Conservation (phyloP, 1,284 basidiomycete species). For the Sanghuangporus weigelae region DNA sequence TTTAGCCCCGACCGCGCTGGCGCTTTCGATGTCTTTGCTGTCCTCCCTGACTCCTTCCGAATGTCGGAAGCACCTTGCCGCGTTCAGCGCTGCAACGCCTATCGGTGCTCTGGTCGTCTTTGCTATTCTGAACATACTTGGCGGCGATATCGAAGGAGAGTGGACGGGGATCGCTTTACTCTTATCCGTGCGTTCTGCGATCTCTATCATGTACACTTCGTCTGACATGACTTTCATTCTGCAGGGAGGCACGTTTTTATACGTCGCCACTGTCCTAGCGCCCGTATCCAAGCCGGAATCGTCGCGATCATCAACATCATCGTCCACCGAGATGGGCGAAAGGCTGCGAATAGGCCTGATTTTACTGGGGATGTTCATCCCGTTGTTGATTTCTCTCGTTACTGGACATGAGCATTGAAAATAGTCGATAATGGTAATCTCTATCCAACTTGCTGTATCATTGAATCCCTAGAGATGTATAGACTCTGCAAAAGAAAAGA, state of each 20-base stretch:
- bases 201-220: neutral
- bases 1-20: slow-evolving; percentile 80
- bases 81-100: slow-evolving; percentile 80
- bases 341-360: slow-evolving; percentile 48
- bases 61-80: slow-evolving; percentile 70
- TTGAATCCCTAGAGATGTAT: neutral
- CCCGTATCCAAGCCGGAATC: slow-evolving; percentile 48
- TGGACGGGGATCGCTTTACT: slow-evolving; percentile 76
- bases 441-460: neutral
- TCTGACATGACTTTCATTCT: neutral
- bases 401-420: slow-evolving; percentile 43
- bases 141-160: slow-evolving; percentile 36
- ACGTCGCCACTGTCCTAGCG: slow-evolving; percentile 88
- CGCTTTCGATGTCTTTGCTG: slow-evolving; percentile 77
- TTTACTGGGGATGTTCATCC: slow-evolving; percentile 66
- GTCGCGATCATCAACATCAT: slow-evolving; percentile 20
- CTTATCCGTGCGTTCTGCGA: slow-evolving; percentile 57
- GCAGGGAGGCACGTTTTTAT: slow-evolving; percentile 93
- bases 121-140: slow-evolving; percentile 52
- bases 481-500: neutral
- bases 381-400: slow-evolving; percentile 45
- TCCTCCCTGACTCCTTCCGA: slow-evolving; percentile 58
- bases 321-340: slow-evolving; percentile 35
- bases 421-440: neutral
- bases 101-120: slow-evolving; percentile 71